Evolutionary conservation across 305 asterid genomes (phyloP), one percentile per base, ranked within the genome.

Genomic region (Solanum aculeatissimum): DNA sequence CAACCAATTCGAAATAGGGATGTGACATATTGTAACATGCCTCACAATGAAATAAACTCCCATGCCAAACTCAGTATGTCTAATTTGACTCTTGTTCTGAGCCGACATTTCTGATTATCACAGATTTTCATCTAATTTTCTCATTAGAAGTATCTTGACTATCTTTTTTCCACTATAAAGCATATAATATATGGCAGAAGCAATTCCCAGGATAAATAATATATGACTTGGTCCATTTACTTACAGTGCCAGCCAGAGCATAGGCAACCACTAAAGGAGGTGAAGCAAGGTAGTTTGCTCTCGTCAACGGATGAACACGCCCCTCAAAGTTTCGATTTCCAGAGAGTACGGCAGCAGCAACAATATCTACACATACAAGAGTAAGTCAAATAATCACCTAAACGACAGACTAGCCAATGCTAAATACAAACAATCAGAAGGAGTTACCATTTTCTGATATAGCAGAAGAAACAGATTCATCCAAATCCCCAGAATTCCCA

Each of bases 201-300:
- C 47, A 18, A 77, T 51, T 2, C 65, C 65, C 45, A 29, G 65
- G 82, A 77, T 10, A 29, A 51, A 29, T 57, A 29, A 77, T 29
- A 51, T 7, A 29, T 58, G 66, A 51, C 43, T 77, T 18, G 23
- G 47, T 51, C 9, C 82, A 87, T 84, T 83, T 54, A 90, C 97
- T 83, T 85, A 96, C 99, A 87, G 99, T 95, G 89, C 99, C 99
- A 89, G 98, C 96, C 87, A 96, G 98, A 63, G 99, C 99, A 90
- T 96, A 96, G 25, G 98, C 99, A 78, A 96, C 99, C 83, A 96
- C 99, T 18, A 96, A 89, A 83, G 99, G 99, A 83, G 99, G 99
- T 81, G 98, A 95, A 84, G 99, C 99, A 85, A 96, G 97, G 88
- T 96, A 96, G 87, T 96, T 96, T 65, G 98, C 98, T 87, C 99